phyloP scores from a whole-genome alignment of 179 eudicot species.

The Monotropa hypopitys region DNA sequence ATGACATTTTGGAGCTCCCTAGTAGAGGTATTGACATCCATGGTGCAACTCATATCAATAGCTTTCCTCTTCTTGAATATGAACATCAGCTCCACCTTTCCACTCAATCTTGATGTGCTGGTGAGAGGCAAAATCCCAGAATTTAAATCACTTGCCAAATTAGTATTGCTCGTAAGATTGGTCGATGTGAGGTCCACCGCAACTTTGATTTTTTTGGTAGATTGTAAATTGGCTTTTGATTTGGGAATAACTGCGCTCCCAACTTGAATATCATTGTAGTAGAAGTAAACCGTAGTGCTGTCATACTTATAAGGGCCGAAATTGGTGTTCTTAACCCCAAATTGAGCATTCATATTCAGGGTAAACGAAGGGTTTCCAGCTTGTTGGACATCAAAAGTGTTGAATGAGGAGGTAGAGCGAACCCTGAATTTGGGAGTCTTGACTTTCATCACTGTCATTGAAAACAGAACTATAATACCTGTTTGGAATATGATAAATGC shows the following conservation, averaged over 20 bases:
- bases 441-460: slow-evolving; percentile 14
- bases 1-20: neutral
- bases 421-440: slow-evolving; percentile 21
- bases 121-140: slow-evolving; percentile 12
- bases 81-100: slow-evolving; percentile 15
- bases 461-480: slow-evolving; percentile 2
- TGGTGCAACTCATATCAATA: slow-evolving; percentile 12
- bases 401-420: slow-evolving; percentile 2
- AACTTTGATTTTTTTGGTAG: slow-evolving; percentile 15
- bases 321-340: slow-evolving; percentile 20
- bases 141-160: slow-evolving; percentile 5
- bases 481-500: slow-evolving; percentile 10
- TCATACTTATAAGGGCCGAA: slow-evolving; percentile 17
- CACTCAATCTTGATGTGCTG: slow-evolving; percentile 13
- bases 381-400: neutral
- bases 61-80: slow-evolving; percentile 16
- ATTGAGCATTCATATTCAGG: slow-evolving; percentile 6
- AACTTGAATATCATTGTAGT: neutral
- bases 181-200: neutral
- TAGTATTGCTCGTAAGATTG: neutral
- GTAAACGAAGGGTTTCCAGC: neutral
- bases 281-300: slow-evolving; percentile 6
- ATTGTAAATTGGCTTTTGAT: neutral
- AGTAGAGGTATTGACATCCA: slow-evolving; percentile 3
- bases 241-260: slow-evolving; percentile 9